These are phyloP conservation scores for Plantago coronopus DNA, from an alignment of 305 asterid genomes.

Conservation along the genomic window DNA sequence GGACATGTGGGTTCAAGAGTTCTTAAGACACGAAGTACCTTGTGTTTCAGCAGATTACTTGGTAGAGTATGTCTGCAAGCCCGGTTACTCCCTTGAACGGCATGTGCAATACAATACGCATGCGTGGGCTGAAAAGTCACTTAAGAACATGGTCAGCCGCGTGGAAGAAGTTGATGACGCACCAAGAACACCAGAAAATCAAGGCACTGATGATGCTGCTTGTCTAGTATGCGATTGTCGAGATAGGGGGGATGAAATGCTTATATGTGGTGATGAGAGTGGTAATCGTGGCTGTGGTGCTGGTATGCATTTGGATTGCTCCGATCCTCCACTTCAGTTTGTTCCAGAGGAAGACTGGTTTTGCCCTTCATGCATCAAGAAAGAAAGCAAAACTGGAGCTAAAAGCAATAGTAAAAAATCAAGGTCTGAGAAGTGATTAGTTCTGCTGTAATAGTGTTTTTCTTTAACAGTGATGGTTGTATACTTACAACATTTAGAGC, in stretches of 20 bases:
- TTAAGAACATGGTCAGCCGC: constrained; percentile 34
- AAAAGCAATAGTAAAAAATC: constrained; percentile 26
- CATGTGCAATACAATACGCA: constrained; percentile 76
- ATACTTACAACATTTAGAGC: not conserved
- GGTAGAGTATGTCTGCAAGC: constrained; percentile 89
- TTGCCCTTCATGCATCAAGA: constrained; percentile 37
- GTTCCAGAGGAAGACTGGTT: constrained; percentile 71
- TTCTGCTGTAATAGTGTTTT: not conserved
- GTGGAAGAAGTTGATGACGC: constrained; percentile 43
- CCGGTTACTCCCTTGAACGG: constrained; percentile 63
- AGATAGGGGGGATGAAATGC: constrained; percentile 65
- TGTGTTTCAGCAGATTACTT: constrained; percentile 73
- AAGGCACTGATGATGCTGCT: constrained; percentile 30
- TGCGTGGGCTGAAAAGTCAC: constrained; percentile 68
- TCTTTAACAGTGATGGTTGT: not conserved
- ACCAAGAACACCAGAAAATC: constrained; percentile 27
- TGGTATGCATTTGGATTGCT: constrained; percentile 54
- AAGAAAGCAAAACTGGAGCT: constrained; percentile 10
- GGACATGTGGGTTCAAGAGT: constrained; percentile 86
- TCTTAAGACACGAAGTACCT: constrained; percentile 64
- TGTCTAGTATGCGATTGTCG: constrained; percentile 52
- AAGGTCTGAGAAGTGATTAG: constrained; percentile 29
- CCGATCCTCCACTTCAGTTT: constrained; percentile 56
- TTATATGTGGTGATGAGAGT: constrained; percentile 54
- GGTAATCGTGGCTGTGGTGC: constrained; percentile 59